Base-by-base conservation (phyloP, 805 yeast species). In the Helenozyma baotianmanensis region DNA sequence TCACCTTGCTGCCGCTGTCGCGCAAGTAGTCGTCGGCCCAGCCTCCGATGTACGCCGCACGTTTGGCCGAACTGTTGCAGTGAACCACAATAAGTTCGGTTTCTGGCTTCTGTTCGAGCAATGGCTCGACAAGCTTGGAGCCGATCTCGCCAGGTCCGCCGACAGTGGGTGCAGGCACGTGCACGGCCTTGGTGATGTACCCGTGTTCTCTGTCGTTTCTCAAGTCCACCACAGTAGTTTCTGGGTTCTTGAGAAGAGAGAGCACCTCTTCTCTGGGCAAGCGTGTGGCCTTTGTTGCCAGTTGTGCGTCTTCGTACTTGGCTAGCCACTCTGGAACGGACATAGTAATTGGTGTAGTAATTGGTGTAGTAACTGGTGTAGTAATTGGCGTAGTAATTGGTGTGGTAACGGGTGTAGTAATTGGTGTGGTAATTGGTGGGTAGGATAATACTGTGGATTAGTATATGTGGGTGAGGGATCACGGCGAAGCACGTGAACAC, bases 1-100 rank as follows among this genome's bases (percentile, higher is more conserved):
- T 32, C 14, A 47, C 40, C 18, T 37, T 38, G 3, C 39, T 37
- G n/a, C 43, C 42, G 11, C 39, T 16, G 13, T 36, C 37, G 11
- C 32, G 31, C 22, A 45, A 13, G 35, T 50, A 39, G 23, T 48
- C 53, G 28, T 48, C 40, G 18, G 50, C 42, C 53, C 54, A 50
- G 6, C 56, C 54, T 3, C 45, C 54, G 7, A 51, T 42, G 9
- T 36, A 42, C 4, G 43, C 28, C 12, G 56, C 51, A 21, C 56
- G 30, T 14, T 38, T 33, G 8, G 32, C 49, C 6, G 56, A 51
- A 28, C 47, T 41, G 34, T 51, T 51, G 32, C 54, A 51, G 38
- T 45, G 50, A 15, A 50, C 39, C 14, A 47, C 42, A 27, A 50
- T 47, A 11, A 28, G 27, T 17, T 47, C 31, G 4, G 42, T 30